Evolutionary conservation across 345 rosid species (phyloP).

Genomic region (Camelina laxa): DNA sequence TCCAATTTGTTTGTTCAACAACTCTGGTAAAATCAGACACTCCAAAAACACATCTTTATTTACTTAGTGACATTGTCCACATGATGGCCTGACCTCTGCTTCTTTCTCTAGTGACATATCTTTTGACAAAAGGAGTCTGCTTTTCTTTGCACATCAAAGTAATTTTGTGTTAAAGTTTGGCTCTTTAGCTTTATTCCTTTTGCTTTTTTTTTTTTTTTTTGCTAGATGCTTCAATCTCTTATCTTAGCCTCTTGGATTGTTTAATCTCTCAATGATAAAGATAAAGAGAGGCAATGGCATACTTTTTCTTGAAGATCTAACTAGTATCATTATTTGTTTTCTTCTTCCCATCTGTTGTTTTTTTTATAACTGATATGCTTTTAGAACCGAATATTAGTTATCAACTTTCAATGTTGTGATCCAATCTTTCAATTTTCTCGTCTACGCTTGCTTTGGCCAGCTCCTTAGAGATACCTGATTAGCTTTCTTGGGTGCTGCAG

Average conservation of each 20-base stretch:
- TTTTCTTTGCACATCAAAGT: slow-evolving; percentile 41
- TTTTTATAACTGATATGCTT: slow-evolving; percentile 7
- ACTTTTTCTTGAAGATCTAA: slow-evolving; percentile 34
- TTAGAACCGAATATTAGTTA: slow-evolving; percentile 13
- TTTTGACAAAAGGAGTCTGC: slow-evolving; percentile 34
- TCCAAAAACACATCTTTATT: slow-evolving; percentile 37
- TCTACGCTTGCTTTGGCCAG: not conserved
- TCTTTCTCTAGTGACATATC: slow-evolving; percentile 33
- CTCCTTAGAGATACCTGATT: slow-evolving; percentile 1
- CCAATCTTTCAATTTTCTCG: not conserved
- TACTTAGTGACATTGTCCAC: slow-evolving; percentile 37
- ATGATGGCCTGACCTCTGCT: slow-evolving; percentile 23
- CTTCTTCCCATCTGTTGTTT: not conserved
- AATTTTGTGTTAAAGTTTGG: slow-evolving; percentile 44
- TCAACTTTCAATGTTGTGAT: slow-evolving; percentile 27
- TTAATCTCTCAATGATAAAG: slow-evolving; percentile 39
- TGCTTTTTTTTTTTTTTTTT: slow-evolving; percentile 37
- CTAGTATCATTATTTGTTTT: slow-evolving; percentile 26
- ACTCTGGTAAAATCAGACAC: slow-evolving; percentile 28
- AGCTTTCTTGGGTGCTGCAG: slow-evolving; percentile 3
- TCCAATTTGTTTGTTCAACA: slow-evolving; percentile 42
- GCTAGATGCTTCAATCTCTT: slow-evolving; percentile 42
- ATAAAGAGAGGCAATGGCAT: slow-evolving; percentile 33
- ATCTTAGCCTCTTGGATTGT: slow-evolving; percentile 40
- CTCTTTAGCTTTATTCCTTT: slow-evolving; percentile 50